Conservation (phyloP, 257 asterid species). For the Solanum chmielewskii region DNA sequence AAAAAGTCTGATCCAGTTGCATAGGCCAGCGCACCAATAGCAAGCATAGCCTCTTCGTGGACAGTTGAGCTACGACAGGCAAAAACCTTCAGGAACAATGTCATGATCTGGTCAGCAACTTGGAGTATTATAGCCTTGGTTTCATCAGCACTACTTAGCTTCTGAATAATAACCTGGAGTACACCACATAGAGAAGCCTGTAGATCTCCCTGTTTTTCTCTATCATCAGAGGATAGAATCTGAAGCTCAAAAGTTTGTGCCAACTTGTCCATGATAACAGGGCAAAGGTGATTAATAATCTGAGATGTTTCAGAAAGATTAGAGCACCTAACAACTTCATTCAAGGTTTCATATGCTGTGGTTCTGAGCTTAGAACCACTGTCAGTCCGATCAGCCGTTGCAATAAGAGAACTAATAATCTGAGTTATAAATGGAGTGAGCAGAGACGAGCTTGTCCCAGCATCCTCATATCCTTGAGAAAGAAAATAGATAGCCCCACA, state of each 20-base stretch:
- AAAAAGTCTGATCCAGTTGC: slow-evolving; percentile 57
- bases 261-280: slow-evolving; percentile 61
- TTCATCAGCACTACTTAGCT: slow-evolving; percentile 47
- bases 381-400: slow-evolving; percentile 65
- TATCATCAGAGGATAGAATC: slow-evolving; percentile 55
- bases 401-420: slow-evolving; percentile 38
- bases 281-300: slow-evolving; percentile 52
- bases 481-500: slow-evolving; percentile 82
- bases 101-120: slow-evolving; percentile 67
- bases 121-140: slow-evolving; percentile 53
- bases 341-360: slow-evolving; percentile 68
- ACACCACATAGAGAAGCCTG: slow-evolving; percentile 89
- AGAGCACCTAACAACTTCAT: slow-evolving; percentile 64
- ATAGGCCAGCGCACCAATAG: slow-evolving; percentile 82
- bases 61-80: slow-evolving; percentile 77
- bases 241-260: slow-evolving; percentile 48
- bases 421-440: slow-evolving; percentile 59
- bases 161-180: slow-evolving; percentile 76
- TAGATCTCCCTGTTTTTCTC: slow-evolving; percentile 79
- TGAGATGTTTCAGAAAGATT: slow-evolving; percentile 58
- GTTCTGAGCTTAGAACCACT: slow-evolving; percentile 62
- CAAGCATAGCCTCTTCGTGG: slow-evolving; percentile 92
- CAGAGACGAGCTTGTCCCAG: slow-evolving; percentile 53
- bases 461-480: slow-evolving; percentile 81
- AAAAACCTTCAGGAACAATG: slow-evolving; percentile 61